Base-by-base conservation (phyloP, 2,329 filamentous ascomycete species). In the Diaporthe caulivora region DNA sequence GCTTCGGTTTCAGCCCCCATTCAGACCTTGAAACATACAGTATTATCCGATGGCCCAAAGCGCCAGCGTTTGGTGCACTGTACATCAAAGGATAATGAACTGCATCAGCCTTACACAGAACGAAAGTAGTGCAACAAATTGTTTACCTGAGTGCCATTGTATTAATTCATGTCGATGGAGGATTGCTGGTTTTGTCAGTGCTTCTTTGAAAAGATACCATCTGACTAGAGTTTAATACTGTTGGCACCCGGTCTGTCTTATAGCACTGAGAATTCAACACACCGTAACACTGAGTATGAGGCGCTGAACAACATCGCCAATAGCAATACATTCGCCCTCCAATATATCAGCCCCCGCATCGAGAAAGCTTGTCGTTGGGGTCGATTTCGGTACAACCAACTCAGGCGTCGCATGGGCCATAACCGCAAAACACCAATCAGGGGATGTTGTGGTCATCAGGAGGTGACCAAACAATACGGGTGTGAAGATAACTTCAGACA, bases 361-460 rank as follows among this genome's bases (percentile, higher is more conserved):
- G 5, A n/a, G 18, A 6, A 86, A 83, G 78, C 85, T 89, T 74
- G 83, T 89, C 68, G 83, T 89, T 75, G 87, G 86, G 26, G 86
- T 90, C 73, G 88, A 90, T 77, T 89, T 90, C 76, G 88, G 88
- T 34, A 90, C 88, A 17, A 90, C 88, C 6, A 90, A 87, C 77
- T 88, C 87, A 18, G 87, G 87, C 40, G 82, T 89, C n/a, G 86
- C 86, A 40, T 90, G 58, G 47, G 58, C 58, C 17, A 24, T 44
- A 29, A 53, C 42, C 18, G 3, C 18, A 8, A 6, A 7, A 0
- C 74, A 29, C 11, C 18, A 15, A 9, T n/a, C 47, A 1, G 55
- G 34, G 15, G 5, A 8, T 17, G 51, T 71, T 34, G 47, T 74
- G 34, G 70, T 75, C 8, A 57, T 64, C 24, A 37, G 4, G 4